Evolutionary conservation across 2,329 filamentous ascomycete genomes (phyloP).

Genomic region (Penicillium nordicum): DNA sequence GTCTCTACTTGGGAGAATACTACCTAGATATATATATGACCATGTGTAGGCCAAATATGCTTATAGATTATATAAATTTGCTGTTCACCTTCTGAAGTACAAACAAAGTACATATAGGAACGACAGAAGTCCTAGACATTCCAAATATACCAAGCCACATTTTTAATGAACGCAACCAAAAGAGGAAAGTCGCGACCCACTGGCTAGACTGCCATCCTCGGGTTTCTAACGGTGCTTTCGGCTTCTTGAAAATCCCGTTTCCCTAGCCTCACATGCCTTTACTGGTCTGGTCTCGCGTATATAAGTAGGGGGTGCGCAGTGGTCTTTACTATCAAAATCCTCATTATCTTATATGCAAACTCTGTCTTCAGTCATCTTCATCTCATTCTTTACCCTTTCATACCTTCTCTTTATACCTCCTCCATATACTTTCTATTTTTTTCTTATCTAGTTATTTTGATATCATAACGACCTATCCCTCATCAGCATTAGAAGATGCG

Average conservation of each 20-base stretch:
- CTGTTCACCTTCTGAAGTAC: not conserved
- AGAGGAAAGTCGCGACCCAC: not conserved
- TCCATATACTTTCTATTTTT: not conserved
- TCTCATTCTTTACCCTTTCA: no score
- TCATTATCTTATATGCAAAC: not conserved
- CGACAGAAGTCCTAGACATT: not conserved
- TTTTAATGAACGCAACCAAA: not conserved
- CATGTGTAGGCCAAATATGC: not conserved
- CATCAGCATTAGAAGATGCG: constrained; percentile 2
- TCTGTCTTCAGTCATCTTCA: not conserved
- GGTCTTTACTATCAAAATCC: not conserved
- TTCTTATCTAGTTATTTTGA: not conserved
- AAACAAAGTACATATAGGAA: not conserved
- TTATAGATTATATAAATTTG: not conserved
- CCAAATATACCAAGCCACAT: not conserved
- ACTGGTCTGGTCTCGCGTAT: not conserved
- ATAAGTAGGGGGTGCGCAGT: not conserved
- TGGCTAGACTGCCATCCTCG: not conserved
- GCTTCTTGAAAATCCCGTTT: not conserved
- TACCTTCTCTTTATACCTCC: not conserved
- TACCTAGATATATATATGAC: not conserved
- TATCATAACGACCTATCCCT: not conserved
- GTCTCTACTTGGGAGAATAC: not conserved
- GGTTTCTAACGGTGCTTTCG: not conserved
- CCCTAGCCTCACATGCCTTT: not conserved